phyloP scores from a whole-genome alignment of 73 alveolate species.

The Paramecium tetraurelia region DNA sequence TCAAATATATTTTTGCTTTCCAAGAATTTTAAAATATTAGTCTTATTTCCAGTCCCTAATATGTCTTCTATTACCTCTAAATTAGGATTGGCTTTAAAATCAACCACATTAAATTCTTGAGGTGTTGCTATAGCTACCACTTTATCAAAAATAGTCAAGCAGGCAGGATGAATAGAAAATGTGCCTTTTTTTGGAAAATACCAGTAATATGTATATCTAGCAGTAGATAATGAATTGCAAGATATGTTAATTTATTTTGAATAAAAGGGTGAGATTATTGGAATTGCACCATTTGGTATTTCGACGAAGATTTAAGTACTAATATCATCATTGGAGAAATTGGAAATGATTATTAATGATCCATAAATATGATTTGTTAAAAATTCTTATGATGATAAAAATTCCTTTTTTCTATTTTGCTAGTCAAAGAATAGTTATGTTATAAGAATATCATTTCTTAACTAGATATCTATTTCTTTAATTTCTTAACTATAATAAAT shows the following conservation, averaged over 20 bases:
- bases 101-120: slow-evolving; percentile 61
- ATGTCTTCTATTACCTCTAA: slow-evolving; percentile 73
- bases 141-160: slow-evolving; percentile 69
- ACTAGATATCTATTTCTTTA: not conserved
- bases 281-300: slow-evolving; percentile 92
- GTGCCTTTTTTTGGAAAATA: slow-evolving; percentile 90
- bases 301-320: slow-evolving; percentile 76
- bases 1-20: slow-evolving; percentile 63
- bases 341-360: slow-evolving; percentile 84
- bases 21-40: slow-evolving; percentile 68
- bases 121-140: slow-evolving; percentile 76
- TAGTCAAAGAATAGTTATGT: slow-evolving; percentile 72
- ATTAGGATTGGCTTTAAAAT: not conserved
- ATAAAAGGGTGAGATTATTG: slow-evolving; percentile 69
- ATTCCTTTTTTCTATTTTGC: not conserved
- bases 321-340: slow-evolving; percentile 69
- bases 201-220: slow-evolving; percentile 65
- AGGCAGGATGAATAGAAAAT: slow-evolving; percentile 80
- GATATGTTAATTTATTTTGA: slow-evolving; percentile 57
- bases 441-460: slow-evolving; percentile 68
- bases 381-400: slow-evolving; percentile 64
- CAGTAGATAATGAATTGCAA: slow-evolving; percentile 76
- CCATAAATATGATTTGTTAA: slow-evolving; percentile 74
- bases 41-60: slow-evolving; percentile 65
- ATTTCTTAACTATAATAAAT: not conserved